phyloP scores from a whole-genome alignment of 2,329 filamentous ascomycete species.

The Pyrenochaeta sp. region DNA sequence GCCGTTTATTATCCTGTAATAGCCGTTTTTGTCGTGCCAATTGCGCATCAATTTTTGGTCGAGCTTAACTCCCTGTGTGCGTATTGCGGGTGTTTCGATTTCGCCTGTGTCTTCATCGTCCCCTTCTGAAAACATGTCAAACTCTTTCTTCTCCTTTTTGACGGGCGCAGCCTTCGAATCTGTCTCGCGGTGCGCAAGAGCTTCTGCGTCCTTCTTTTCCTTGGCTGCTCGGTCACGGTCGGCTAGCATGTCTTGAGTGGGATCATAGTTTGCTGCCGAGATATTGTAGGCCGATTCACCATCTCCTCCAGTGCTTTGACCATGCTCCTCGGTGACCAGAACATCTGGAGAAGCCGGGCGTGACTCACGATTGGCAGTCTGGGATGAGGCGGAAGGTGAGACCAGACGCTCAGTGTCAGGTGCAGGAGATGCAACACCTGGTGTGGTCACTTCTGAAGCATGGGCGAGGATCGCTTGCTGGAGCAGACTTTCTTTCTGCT shows the following conservation, averaged over 20 bases:
- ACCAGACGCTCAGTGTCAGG: slow-evolving; percentile 40
- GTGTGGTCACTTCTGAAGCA: slow-evolving; percentile 64
- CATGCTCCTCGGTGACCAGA: slow-evolving; percentile 52
- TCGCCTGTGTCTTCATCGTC: slow-evolving; percentile 72
- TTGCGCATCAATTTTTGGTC: slow-evolving; percentile 86
- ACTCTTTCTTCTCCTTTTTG: slow-evolving; percentile 58
- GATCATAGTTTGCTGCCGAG: slow-evolving; percentile 93
- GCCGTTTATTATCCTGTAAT: slow-evolving; percentile 93
- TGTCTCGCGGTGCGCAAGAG: slow-evolving; percentile 66
- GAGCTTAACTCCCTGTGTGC: slow-evolving; percentile 47
- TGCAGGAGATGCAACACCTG: slow-evolving; percentile 54
- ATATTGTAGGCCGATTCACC: slow-evolving; percentile 66
- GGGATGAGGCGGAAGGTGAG: slow-evolving; percentile 47
- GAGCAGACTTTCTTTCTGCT: slow-evolving; percentile 67
- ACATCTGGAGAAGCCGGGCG: slow-evolving; percentile 49
- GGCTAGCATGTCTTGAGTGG: slow-evolving; percentile 85
- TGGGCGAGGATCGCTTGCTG: slow-evolving; percentile 74
- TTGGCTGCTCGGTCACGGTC: slow-evolving; percentile 76
- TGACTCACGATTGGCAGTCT: slow-evolving; percentile 46
- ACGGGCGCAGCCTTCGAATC: slow-evolving; percentile 52
- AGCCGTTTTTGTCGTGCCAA: slow-evolving; percentile 92
- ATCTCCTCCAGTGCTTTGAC: slow-evolving; percentile 45
- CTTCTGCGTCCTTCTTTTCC: slow-evolving; percentile 52
- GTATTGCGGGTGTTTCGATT: slow-evolving; percentile 21
- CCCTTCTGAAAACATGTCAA: slow-evolving; percentile 71